phyloP scores from a whole-genome alignment of 2,329 filamentous ascomycete genomes.

The Botrytis tulipae region DNA sequence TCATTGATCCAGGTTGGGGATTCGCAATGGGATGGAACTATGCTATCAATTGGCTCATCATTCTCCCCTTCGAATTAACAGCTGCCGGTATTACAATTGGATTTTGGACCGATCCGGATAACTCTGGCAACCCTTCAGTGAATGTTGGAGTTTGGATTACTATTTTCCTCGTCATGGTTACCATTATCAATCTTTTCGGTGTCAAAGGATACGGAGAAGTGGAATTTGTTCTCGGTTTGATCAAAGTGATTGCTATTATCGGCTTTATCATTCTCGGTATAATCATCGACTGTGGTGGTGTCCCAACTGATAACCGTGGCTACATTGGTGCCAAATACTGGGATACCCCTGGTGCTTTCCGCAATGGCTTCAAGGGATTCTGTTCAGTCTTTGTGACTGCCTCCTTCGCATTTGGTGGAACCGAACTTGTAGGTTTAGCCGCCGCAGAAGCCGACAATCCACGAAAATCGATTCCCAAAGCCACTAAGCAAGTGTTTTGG shows the following conservation, averaged over 20 bases:
- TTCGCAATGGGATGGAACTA: slow-evolving; percentile 97
- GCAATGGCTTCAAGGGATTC: slow-evolving; percentile 70
- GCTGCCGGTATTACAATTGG: slow-evolving; percentile 79
- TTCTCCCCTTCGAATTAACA: slow-evolving; percentile 82
- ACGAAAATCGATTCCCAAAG: slow-evolving; percentile 76
- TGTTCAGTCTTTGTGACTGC: slow-evolving; percentile 70
- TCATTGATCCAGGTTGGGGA: slow-evolving; percentile 92
- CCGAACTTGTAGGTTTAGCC: slow-evolving; percentile 72
- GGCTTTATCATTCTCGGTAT: slow-evolving; percentile 82
- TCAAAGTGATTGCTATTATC: slow-evolving; percentile 83
- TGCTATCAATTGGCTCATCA: slow-evolving; percentile 81
- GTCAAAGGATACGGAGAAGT: slow-evolving; percentile 88
- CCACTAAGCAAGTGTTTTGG: slow-evolving; percentile 94
- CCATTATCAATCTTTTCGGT: slow-evolving; percentile 82
- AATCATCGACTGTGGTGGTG: slow-evolving; percentile 67
- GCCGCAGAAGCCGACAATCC: slow-evolving; percentile 77
- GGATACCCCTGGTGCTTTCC: slow-evolving; percentile 77
- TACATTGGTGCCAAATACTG: slow-evolving; percentile 65
- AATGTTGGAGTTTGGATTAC: slow-evolving; percentile 73
- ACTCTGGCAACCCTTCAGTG: slow-evolving; percentile 45
- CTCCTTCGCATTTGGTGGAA: slow-evolving; percentile 70
- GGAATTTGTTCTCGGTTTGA: slow-evolving; percentile 82
- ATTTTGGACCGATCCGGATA: slow-evolving; percentile 64
- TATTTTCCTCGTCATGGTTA: slow-evolving; percentile 75
- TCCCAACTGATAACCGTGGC: slow-evolving; percentile 57